Evolutionary conservation across 164 flowering plant genomes (phyloP).

Genomic region (Berberis vulgaris): DNA sequence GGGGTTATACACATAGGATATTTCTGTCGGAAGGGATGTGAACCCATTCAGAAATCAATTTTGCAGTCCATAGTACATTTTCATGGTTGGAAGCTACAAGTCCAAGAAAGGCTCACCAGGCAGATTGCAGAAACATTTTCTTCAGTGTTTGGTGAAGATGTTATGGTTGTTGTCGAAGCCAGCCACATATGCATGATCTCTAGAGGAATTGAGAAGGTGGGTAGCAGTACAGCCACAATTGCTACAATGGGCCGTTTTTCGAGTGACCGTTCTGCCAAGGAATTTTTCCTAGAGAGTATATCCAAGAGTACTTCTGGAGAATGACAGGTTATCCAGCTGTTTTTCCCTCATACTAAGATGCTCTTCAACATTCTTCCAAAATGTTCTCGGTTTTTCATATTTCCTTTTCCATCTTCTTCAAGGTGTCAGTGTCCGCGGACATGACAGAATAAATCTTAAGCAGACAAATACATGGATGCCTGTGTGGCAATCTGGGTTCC

Average conservation of each 20-base stretch:
- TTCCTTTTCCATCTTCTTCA: no score
- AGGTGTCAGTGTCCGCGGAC: no score
- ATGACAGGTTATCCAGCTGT: slow-evolving; percentile 2
- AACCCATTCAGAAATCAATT: slow-evolving; percentile 34
- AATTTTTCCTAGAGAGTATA: slow-evolving; percentile 51
- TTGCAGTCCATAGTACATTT: slow-evolving; percentile 72
- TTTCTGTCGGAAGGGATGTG: slow-evolving; percentile 26
- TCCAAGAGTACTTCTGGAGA: slow-evolving; percentile 23
- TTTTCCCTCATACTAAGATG: no score
- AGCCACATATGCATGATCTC: slow-evolving; percentile 91
- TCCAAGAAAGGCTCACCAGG: slow-evolving; percentile 86
- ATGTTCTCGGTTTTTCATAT: no score
- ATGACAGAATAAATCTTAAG: no score
- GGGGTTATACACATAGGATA: slow-evolving; percentile 91
- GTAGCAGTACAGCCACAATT: slow-evolving; percentile 84
- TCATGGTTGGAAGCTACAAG: slow-evolving; percentile 88
- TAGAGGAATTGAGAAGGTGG: slow-evolving; percentile 86
- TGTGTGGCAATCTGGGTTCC: no score
- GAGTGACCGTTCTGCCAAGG: slow-evolving; percentile 49
- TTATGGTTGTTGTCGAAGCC: slow-evolving; percentile 91
- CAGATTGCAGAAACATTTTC: slow-evolving; percentile 88
- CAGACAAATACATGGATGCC: no score
- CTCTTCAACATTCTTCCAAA: no score
- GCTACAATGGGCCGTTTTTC: slow-evolving; percentile 80
- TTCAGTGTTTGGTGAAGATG: slow-evolving; percentile 47